Evolutionary conservation across 306 rosid genomes (phyloP), one percentile per base, ranked within the genome.

Genomic region (Ormosia emarginata): DNA sequence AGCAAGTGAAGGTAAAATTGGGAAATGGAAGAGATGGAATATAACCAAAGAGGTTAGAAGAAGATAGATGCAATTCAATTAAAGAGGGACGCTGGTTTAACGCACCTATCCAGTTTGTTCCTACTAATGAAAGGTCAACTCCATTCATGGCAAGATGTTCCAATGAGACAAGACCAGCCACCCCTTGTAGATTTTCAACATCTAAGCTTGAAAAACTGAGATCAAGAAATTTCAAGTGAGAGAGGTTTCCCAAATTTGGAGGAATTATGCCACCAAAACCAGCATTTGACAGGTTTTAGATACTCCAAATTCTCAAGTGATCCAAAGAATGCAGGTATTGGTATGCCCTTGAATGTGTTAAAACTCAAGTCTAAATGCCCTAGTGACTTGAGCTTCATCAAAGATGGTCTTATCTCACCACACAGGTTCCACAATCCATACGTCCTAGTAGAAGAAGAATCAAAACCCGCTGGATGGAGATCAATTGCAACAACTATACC

Each of bases 1-100:
- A 64, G 75, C 40, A 64, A 89, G 90, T 32, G 88, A 83, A 78
- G 90, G 90, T 83, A 37, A 87, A 77, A 81, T 87, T 87, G 6
- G 66, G 14, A 47, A 33, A 39, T 12, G 53, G 4, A 9, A 39
- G 81, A 41, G 86, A 44, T 18, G 74, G 84, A 83, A 52, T 78
- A 12, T 75, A 12, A 50, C 85, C 86, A 36, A 12, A 62, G 17
- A 88, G 55, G 6, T 43, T 3, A 34, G 86, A 83, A 6, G 1
- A 0, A 37, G 58, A 69, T 46, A 89, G 65, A 69, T 89, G 74
- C 81, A 89, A 64, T 59, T 85, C 89, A 13, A 71, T 56, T 66
- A 89, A 73, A 50, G 33, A 68, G 6, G 85, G 77, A 4, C 85
- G 79, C 15, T 52, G 75, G 24, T 70, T 85, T 36, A 87, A 39